Evolutionary conservation across 768 basidiomycete genomes (phyloP).

Genomic region (Neoboletus magnificus): DNA sequence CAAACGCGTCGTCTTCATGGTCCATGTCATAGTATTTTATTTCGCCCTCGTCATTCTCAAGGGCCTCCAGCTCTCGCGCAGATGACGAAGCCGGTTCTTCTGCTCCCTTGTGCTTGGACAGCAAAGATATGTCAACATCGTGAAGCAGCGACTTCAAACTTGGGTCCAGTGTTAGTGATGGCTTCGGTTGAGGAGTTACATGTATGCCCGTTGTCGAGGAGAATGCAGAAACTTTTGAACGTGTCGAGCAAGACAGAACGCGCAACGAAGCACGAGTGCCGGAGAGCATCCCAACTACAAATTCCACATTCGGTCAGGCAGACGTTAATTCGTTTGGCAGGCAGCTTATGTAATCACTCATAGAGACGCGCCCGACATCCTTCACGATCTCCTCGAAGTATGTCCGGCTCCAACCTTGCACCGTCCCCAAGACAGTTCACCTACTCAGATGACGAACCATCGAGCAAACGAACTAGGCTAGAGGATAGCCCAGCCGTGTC

Average conservation of each 20-base stretch:
- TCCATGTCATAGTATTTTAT: conserved; percentile 32
- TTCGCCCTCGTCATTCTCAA: conserved; percentile 36
- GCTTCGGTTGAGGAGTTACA: conserved; percentile 47
- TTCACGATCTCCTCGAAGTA: conserved; percentile 6
- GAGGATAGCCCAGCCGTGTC: conserved; percentile 6
- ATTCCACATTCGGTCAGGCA: neutral
- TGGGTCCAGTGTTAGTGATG: conserved; percentile 63
- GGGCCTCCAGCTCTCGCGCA: conserved; percentile 55
- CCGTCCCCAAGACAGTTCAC: conserved; percentile 5
- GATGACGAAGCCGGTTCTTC: conserved; percentile 15
- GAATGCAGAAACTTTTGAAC: conserved; percentile 23
- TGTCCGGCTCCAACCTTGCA: conserved; percentile 12
- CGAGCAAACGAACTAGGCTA: conserved; percentile 29
- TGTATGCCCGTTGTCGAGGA: conserved; percentile 31
- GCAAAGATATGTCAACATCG: conserved; percentile 66
- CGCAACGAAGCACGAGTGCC: conserved; percentile 24
- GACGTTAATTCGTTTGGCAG: neutral
- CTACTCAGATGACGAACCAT: conserved; percentile 23
- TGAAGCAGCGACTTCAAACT: conserved; percentile 57
- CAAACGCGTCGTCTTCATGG: conserved; percentile 30
- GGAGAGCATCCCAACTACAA: conserved; percentile 19
- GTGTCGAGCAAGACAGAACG: conserved; percentile 21
- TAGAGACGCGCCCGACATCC: neutral
- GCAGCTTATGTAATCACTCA: conserved; percentile 20
- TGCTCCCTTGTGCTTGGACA: conserved; percentile 34